These are phyloP conservation scores for Spergularia marina DNA, from an alignment of 148 eudicot genomes.

Conservation along the genomic window DNA sequence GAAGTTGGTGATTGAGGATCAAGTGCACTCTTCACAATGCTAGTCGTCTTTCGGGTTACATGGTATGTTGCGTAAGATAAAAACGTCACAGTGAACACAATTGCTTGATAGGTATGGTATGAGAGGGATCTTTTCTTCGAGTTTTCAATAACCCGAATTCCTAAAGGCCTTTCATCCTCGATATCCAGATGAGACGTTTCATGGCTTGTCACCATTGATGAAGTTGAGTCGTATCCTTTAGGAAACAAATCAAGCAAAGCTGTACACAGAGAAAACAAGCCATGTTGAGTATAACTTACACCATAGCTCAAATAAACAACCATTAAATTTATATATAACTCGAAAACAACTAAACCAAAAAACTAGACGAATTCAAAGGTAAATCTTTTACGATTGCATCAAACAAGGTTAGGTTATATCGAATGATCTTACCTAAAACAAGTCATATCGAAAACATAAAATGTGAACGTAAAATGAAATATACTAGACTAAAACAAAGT, in stretches of 20 bases:
- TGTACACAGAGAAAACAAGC: background rate
- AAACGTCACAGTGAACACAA: constrained; percentile 72
- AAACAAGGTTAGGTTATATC: no score
- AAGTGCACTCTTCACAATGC: constrained; percentile 85
- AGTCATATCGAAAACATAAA: no score
- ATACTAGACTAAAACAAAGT: no score
- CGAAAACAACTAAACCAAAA: no score
- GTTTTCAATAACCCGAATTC: constrained; percentile 52
- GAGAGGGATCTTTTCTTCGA: constrained; percentile 48
- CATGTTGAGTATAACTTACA: no score
- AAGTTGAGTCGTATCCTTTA: background rate
- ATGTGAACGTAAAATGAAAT: no score
- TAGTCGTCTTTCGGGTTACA: constrained; percentile 74
- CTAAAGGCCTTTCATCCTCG: constrained; percentile 53
- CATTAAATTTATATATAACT: no score
- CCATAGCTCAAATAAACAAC: no score
- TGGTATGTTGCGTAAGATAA: constrained; percentile 76
- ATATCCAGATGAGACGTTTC: constrained; percentile 29
- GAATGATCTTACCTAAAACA: no score
- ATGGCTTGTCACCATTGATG: constrained; percentile 46
- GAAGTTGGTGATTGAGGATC: constrained; percentile 66
- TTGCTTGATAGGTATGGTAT: constrained; percentile 69
- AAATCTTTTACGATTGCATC: no score
- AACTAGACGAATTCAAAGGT: no score
- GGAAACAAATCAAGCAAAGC: background rate